Evolutionary conservation across 1,284 basidiomycete genomes (phyloP).

Genomic region (Lentinula novae-zelandiae): DNA sequence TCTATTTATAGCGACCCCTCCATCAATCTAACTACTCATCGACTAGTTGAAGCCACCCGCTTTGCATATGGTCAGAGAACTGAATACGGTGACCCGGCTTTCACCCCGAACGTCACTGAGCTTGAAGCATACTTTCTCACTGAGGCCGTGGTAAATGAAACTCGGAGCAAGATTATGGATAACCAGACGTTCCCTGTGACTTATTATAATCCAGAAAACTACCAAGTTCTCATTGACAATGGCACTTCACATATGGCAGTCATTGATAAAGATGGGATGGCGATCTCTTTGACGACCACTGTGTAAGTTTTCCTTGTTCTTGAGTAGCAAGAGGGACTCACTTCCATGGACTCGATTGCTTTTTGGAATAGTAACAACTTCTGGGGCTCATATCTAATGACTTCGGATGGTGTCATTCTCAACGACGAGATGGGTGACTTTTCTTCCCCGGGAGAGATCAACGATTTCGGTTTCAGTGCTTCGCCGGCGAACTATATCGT

Average conservation of each 20-base stretch:
- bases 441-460: constrained; percentile 18
- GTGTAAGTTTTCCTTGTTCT: not conserved
- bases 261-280: constrained; percentile 22
- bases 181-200: constrained; percentile 20
- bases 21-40: constrained; percentile 28
- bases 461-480: constrained; percentile 25
- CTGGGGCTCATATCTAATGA: constrained; percentile 31
- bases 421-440: constrained; percentile 14
- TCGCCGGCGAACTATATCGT: constrained; percentile 21
- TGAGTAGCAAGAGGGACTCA: no score
- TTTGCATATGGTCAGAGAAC: constrained; percentile 29
- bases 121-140: constrained; percentile 20
- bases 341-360: not conserved
- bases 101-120: constrained; percentile 24
- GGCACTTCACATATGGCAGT: constrained; percentile 27
- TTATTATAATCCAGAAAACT: constrained; percentile 23
- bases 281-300: constrained; percentile 25
- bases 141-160: constrained; percentile 14
- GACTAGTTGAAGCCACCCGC: constrained; percentile 40
- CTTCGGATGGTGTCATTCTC: constrained; percentile 21
- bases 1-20: constrained; percentile 15
- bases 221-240: constrained; percentile 20
- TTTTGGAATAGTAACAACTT: constrained; percentile 19
- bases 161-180: constrained; percentile 19
- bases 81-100: constrained; percentile 24